A percentile compares a stretch with the other conserved stretches of the same genome.
Conservation (phyloP, 805 yeast genomes). For the Nakazawaea holstii region DNA sequence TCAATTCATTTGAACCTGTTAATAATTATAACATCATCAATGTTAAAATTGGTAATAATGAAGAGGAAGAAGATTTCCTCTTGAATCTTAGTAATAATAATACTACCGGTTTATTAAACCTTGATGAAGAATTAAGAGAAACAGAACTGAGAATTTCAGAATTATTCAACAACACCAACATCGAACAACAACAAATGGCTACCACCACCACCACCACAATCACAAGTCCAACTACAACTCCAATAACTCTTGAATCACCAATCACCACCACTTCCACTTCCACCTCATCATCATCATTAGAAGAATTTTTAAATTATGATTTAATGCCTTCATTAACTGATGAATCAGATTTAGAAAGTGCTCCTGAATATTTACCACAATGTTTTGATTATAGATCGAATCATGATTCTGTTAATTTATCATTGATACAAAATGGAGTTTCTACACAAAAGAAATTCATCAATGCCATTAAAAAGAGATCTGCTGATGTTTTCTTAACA, state of each 20-base stretch:
- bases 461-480: conserved; percentile 6
- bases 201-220: not conserved
- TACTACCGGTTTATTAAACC: not conserved
- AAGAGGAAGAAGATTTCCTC: conserved; percentile 5
- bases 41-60: not conserved
- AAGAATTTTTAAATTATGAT: conserved; percentile 9
- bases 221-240: not conserved
- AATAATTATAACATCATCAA: conserved; percentile 2
- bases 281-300: conserved; percentile 1
- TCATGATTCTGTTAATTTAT: conserved; percentile 2
- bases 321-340: conserved; percentile 4
- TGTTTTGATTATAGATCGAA: conserved; percentile 6
- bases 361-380: conserved; percentile 3
- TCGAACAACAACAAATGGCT: not conserved
- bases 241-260: not conserved
- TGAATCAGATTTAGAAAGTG: not conserved
- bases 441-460: not conserved
- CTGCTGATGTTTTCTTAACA: conserved; percentile 3
- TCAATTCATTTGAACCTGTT: conserved; percentile 1
- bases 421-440: conserved; percentile 2
- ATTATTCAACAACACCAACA: not conserved
- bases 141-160: conserved; percentile 8
- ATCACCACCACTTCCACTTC: not conserved
- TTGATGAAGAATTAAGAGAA: conserved; percentile 5
- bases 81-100: not conserved